Conservation (phyloP, 2,329 filamentous ascomycete genomes). For the Penicillium sp. region DNA sequence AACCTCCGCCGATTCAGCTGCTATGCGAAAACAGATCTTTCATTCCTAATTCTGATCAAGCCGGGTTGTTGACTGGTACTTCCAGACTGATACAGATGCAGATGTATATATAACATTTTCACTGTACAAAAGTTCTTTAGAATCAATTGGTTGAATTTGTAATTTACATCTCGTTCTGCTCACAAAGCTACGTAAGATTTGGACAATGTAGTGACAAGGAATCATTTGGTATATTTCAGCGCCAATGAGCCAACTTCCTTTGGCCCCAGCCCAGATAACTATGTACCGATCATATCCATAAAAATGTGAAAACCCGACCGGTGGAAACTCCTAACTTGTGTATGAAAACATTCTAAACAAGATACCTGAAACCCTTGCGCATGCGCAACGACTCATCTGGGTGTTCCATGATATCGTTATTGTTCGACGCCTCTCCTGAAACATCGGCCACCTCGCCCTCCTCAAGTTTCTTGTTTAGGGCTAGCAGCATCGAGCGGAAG, state of each 20-base stretch:
- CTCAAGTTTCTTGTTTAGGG: slow-evolving; percentile 28
- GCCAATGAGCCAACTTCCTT: background rate
- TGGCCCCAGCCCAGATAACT: background rate
- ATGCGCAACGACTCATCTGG: slow-evolving; percentile 26
- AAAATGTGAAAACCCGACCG: background rate
- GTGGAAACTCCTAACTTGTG: background rate
- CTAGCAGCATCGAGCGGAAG: slow-evolving; percentile 50
- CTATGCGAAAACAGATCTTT: background rate
- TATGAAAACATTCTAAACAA: slow-evolving; percentile 16
- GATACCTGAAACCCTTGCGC: slow-evolving; percentile 31
- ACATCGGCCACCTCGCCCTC: slow-evolving; percentile 15
- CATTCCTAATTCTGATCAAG: too few relatives aligned
- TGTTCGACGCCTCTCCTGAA: slow-evolving; percentile 1
- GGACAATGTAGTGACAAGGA: background rate
- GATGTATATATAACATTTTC: too few relatives aligned
- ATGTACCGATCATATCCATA: background rate
- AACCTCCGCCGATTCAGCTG: background rate
- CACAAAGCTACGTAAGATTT: too few relatives aligned
- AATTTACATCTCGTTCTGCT: too few relatives aligned
- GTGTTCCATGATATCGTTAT: slow-evolving; percentile 15
- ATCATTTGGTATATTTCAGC: background rate
- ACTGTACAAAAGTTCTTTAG: too few relatives aligned
- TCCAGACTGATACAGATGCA: too few relatives aligned
- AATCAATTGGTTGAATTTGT: too few relatives aligned
- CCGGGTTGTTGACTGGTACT: too few relatives aligned